Conservation (phyloP, 2,329 filamentous ascomycete genomes). For the Beauveria sp. region DNA sequence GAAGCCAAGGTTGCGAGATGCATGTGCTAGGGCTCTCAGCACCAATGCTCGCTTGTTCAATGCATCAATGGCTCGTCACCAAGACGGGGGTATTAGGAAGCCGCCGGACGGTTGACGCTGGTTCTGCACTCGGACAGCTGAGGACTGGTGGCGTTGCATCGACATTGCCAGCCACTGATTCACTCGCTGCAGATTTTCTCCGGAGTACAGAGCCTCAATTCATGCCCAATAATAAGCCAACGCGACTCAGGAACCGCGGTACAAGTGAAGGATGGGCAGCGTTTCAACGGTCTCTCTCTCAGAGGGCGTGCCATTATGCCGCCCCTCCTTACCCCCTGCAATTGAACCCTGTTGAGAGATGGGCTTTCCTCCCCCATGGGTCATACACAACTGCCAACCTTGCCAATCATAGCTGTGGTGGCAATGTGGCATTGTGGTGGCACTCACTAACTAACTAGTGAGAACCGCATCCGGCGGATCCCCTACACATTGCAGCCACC, state of each 20-base stretch:
- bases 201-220: background rate
- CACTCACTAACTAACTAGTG: background rate
- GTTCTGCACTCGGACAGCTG: background rate
- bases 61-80: too few species aligned
- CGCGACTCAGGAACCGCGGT: constrained; percentile 10
- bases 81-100: too few species aligned
- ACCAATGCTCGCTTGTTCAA: background rate
- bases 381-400: too few species aligned
- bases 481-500: background rate
- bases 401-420: background rate
- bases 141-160: background rate
- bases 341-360: background rate
- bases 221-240: background rate
- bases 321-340: background rate
- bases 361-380: background rate
- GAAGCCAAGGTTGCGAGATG: background rate
- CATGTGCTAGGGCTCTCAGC: background rate
- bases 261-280: background rate
- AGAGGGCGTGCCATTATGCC: constrained; percentile 2
- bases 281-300: constrained; percentile 3
- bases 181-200: background rate
- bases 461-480: constrained; percentile 3
- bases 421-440: background rate
- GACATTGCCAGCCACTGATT: background rate
- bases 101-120: background rate